Conservation (phyloP, 2,329 filamentous ascomycete species). For the Myrmaecium sp. region DNA sequence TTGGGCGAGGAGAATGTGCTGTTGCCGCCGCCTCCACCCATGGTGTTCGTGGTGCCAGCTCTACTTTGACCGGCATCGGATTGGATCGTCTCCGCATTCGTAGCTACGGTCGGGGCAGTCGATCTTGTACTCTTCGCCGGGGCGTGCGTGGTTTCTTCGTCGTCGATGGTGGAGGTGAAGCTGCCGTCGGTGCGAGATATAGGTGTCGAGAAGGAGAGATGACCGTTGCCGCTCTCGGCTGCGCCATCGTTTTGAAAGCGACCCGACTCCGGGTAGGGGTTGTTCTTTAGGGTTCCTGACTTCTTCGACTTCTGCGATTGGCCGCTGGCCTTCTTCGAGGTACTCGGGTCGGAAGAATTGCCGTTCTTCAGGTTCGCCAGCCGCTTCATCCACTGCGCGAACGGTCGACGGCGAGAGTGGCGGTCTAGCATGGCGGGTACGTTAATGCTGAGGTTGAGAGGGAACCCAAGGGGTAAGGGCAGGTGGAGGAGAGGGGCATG, state of each 20-base stretch:
- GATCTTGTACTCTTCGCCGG: slow-evolving; percentile 52
- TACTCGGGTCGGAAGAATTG: slow-evolving; percentile 41
- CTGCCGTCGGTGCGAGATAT: slow-evolving; percentile 24
- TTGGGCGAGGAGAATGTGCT: slow-evolving; percentile 71
- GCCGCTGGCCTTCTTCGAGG: slow-evolving; percentile 18
- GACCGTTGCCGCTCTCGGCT: slow-evolving; percentile 25
- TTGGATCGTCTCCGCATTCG: slow-evolving; percentile 57
- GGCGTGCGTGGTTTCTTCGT: slow-evolving; percentile 29
- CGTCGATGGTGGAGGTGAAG: slow-evolving; percentile 41
- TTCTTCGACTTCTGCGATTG: slow-evolving; percentile 36
- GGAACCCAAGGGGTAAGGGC: slow-evolving; percentile 3
- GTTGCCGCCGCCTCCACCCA: slow-evolving; percentile 49
- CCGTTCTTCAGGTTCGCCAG: slow-evolving; percentile 71
- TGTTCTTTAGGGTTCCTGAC: slow-evolving; percentile 52
- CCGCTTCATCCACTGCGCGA: slow-evolving; percentile 87
- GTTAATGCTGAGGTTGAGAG: slow-evolving; percentile 2
- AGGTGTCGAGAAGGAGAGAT: slow-evolving; percentile 35
- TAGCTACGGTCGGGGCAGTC: slow-evolving; percentile 64
- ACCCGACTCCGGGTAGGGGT: slow-evolving; percentile 79
- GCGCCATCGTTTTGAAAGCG: slow-evolving; percentile 38
- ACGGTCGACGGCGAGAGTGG: slow-evolving; percentile 62
- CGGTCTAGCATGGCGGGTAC: slow-evolving; percentile 37
- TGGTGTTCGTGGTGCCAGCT: slow-evolving; percentile 58
- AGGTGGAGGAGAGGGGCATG: slow-evolving; percentile 3
- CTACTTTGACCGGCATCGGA: slow-evolving; percentile 67